Base-by-base conservation (phyloP, 208 protist species). In the Porcisia hertigi region DNA sequence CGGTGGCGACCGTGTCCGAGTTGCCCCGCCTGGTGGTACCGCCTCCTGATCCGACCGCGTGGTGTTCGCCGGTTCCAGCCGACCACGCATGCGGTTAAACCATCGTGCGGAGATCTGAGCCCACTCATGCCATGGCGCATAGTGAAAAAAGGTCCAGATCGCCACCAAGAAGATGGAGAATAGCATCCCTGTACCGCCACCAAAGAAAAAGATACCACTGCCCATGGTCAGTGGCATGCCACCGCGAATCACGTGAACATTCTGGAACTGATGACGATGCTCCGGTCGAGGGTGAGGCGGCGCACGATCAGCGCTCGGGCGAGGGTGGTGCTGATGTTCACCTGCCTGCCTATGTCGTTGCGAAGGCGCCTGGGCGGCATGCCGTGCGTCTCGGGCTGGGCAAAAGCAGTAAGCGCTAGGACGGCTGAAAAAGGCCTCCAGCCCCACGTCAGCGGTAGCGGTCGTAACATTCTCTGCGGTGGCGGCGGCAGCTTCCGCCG, bases 51-150 rank as follows among this genome's bases (percentile, higher is more conserved):
- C 69, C 45, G 9, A 14, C 39, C 34, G 69, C 8, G 34, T 30
- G 30, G 36, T 60, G 34, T 62, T 62, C 25, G 74, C 66, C 57
- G 72, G 30, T 49, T 53, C 66, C 8, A 67, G 72, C 4, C 69
- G 8, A 1, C 72, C 72, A n/a, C 72, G 77, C 55, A 60, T 11
- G 30, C 69, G 67, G 53, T 58, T 41, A 63, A 69, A 76, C 71
- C 76, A 76, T 20, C 43, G 45, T n/a, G n/a, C 49, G 12, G 58
- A 7, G 14, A 62, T 54, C 36, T 49, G 60, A 0, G 60, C 11
- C 76, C 80, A 84, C 66, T 84, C 76, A n/a, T 78, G 79, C 86
- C 88, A 92, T 49, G 88, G 88, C 6, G 78, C 63, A 65, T 87
- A 90, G 52, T 73, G 67, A 71, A 87, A 91, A 20, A 89, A n/a